Evolutionary conservation across 73 alveolate genomes (phyloP).

Genomic region (Effrenium voratum): DNA sequence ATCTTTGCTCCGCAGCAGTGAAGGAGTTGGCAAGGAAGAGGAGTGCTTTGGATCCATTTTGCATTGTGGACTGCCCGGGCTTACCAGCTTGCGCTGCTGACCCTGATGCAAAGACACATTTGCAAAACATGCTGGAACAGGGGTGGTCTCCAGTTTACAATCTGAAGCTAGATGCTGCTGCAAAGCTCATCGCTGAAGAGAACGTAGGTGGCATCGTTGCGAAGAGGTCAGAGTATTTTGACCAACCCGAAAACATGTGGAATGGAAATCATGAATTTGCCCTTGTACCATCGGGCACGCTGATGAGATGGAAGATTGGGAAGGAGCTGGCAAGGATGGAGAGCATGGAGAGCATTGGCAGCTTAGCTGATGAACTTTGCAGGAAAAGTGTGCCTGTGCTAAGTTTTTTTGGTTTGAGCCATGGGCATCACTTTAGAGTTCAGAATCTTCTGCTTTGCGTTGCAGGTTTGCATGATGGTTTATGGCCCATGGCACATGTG

Average conservation of each 20-base stretch:
- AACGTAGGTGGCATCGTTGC: conserved; percentile 23
- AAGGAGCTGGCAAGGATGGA: conserved; percentile 20
- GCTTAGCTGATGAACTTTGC: background rate
- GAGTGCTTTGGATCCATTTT: conserved; percentile 14
- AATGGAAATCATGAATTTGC: background rate
- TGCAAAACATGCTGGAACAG: conserved; percentile 13
- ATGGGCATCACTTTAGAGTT: too few species aligned
- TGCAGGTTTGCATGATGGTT: too few species aligned
- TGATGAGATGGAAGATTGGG: conserved; percentile 29
- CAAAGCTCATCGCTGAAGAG: background rate
- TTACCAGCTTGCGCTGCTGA: conserved; percentile 30
- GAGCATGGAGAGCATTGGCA: conserved; percentile 11
- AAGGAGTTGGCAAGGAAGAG: background rate
- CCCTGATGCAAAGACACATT: background rate
- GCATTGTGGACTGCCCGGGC: conserved; percentile 22
- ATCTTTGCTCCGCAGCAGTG: background rate
- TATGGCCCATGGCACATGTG: too few species aligned
- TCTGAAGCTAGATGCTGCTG: conserved; percentile 6
- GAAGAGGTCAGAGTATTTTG: background rate
- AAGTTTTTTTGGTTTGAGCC: too few species aligned
- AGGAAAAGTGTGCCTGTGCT: conserved; percentile 9
- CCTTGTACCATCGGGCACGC: conserved; percentile 17
- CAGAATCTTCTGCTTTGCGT: too few species aligned
- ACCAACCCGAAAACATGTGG: background rate
- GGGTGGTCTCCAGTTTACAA: conserved; percentile 9